These are phyloP conservation scores for Blastobotrys buckinghamii DNA, from an alignment of 1,139 yeast genomes.

Conservation along the genomic window DNA sequence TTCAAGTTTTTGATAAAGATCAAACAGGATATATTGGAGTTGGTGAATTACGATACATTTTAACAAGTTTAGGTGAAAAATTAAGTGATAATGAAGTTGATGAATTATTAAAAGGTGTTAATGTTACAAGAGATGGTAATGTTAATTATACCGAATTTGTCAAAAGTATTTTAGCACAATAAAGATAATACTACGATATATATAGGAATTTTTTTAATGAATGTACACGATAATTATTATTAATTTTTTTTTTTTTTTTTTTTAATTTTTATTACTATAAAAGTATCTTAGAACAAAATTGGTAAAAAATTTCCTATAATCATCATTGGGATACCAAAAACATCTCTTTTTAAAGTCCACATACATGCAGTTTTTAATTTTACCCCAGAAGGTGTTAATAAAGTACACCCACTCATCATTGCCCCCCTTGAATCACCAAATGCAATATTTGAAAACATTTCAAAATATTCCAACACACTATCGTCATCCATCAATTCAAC, in stretches of 20 bases:
- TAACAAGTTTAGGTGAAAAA: constrained; percentile 92
- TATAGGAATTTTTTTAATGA: not conserved
- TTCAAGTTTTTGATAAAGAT: constrained; percentile 96
- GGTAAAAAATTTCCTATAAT: constrained; percentile 90
- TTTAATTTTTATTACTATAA: not conserved
- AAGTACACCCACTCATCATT: constrained; percentile 77
- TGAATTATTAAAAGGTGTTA: constrained; percentile 91
- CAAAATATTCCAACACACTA: constrained; percentile 82
- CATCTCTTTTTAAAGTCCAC: constrained; percentile 87
- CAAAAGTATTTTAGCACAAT: constrained; percentile 87
- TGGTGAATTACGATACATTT: constrained; percentile 87
- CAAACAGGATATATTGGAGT: constrained; percentile 94
- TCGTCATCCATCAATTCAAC: constrained; percentile 87
- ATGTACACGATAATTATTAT: too few species aligned
- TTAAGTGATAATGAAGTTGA: constrained; percentile 87
- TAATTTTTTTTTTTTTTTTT: not conserved
- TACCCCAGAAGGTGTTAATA: constrained; percentile 50
- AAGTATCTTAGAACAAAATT: constrained; percentile 14
- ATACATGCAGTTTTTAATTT: constrained; percentile 65
- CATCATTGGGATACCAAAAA: constrained; percentile 94
- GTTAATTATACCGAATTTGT: constrained; percentile 88
- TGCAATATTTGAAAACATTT: constrained; percentile 76
- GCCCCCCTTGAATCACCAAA: constrained; percentile 85
- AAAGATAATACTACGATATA: too few species aligned
- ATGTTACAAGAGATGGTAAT: constrained; percentile 87